phyloP scores from a whole-genome alignment of 108 stramenopile genomes.

The Pseudonitzschia pungens region DNA sequence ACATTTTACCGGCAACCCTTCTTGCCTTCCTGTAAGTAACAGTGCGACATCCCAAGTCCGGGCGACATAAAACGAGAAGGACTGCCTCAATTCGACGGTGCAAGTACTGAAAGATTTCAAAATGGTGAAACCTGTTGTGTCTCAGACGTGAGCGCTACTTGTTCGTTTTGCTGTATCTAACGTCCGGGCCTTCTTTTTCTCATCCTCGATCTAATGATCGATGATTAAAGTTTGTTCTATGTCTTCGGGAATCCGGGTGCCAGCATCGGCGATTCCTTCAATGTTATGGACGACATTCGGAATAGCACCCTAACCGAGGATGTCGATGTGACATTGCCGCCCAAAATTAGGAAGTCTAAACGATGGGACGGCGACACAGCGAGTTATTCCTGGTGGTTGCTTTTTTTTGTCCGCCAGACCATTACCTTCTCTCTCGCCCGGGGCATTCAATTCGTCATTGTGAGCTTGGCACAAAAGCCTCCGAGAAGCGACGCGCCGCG shows the following conservation, averaged over 20 bases:
- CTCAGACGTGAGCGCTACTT: too few relatives aligned
- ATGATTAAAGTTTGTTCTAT: constrained; percentile 11
- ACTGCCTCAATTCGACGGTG: too few relatives aligned
- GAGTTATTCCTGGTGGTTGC: constrained; percentile 34
- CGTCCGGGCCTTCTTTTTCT: too few relatives aligned
- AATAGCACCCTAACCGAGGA: neutral
- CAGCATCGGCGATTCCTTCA: neutral
- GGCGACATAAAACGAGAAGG: too few relatives aligned
- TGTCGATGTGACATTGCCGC: neutral
- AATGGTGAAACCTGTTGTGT: too few relatives aligned
- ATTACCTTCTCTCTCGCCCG: constrained; percentile 35
- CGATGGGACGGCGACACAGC: neutral
- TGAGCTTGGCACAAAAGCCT: constrained; percentile 50
- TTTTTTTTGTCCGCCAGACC: constrained; percentile 28
- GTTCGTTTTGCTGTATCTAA: too few relatives aligned
- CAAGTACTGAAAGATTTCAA: too few relatives aligned
- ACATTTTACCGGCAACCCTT: constrained; percentile 14
- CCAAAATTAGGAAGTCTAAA: neutral
- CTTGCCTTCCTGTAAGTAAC: constrained; percentile 4
- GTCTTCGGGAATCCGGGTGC: constrained; percentile 17
- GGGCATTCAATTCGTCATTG: constrained; percentile 26
- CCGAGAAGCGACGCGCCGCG: neutral
- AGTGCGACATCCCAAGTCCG: too few relatives aligned
- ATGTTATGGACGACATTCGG: too few relatives aligned
- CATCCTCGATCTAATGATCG: too few relatives aligned